These are phyloP conservation scores for Oenanthe sinensis DNA, from an alignment of 129 eudicot species.

Conservation along the genomic window DNA sequence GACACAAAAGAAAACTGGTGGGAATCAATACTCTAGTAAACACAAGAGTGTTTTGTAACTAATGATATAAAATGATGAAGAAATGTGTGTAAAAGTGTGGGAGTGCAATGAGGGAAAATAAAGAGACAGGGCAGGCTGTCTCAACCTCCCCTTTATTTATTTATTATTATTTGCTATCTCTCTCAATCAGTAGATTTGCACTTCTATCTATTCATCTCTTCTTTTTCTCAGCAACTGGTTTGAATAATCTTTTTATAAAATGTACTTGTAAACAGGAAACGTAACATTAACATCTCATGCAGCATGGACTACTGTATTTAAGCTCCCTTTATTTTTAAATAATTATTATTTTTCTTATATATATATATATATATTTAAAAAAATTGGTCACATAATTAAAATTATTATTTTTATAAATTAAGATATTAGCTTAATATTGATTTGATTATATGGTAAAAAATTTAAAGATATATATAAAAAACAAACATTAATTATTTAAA, in stretches of 20 bases:
- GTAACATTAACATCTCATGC: background rate
- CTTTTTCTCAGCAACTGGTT: background rate
- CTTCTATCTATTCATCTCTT: background rate
- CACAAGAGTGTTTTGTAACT: background rate
- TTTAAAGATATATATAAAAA: too few species aligned
- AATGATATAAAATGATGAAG: conserved; percentile 1
- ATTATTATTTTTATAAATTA: too few species aligned
- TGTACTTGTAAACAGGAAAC: background rate
- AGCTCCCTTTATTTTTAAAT: too few species aligned
- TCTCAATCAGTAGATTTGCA: background rate
- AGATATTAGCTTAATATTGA: too few species aligned
- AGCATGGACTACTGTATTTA: too few species aligned
- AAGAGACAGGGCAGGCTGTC: conserved; percentile 3
- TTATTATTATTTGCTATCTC: background rate
- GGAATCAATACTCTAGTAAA: background rate
- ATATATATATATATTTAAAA: too few species aligned
- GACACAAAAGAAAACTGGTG: background rate
- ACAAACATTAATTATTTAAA: too few species aligned
- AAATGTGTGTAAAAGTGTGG: background rate
- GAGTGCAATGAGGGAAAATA: background rate
- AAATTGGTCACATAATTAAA: too few species aligned
- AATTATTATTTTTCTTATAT: too few species aligned
- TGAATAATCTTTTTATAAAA: background rate
- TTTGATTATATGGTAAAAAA: too few species aligned
- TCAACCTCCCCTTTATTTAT: background rate